These are phyloP conservation scores for Forsythia suspensa DNA, from an alignment of 257 asterid genomes.

Conservation along the genomic window DNA sequence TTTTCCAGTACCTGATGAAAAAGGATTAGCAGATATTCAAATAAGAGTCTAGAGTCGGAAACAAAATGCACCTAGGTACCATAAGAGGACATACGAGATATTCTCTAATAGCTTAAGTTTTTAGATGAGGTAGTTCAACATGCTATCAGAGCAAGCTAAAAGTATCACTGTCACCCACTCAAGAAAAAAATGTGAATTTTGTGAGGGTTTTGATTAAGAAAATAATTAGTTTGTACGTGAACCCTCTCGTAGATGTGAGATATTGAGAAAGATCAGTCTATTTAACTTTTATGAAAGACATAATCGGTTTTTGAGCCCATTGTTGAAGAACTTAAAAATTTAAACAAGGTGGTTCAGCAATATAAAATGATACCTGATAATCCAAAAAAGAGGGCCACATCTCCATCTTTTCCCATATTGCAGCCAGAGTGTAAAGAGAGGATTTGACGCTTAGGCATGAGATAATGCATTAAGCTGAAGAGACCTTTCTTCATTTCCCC, in stretches of 20 bases:
- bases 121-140: background rate
- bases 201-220: no score
- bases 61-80: background rate
- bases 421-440: slow-evolving; percentile 94
- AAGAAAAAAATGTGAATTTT: no score
- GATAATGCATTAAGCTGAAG: slow-evolving; percentile 90
- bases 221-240: background rate
- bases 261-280: background rate
- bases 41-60: background rate
- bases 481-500: slow-evolving; percentile 98
- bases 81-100: background rate
- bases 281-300: background rate
- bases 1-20: slow-evolving; percentile 77
- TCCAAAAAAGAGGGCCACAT: slow-evolving; percentile 93
- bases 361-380: slow-evolving; percentile 57
- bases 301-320: background rate
- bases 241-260: background rate
- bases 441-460: slow-evolving; percentile 92
- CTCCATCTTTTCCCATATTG: slow-evolving; percentile 86
- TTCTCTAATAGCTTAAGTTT: background rate
- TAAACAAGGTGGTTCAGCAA: background rate
- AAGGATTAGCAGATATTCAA: background rate
- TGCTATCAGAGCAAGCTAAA: no score
- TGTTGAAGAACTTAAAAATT: background rate
- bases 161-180: no score